Conservation (phyloP, 2,329 filamentous ascomycete genomes). For the Epichloe elymi region DNA sequence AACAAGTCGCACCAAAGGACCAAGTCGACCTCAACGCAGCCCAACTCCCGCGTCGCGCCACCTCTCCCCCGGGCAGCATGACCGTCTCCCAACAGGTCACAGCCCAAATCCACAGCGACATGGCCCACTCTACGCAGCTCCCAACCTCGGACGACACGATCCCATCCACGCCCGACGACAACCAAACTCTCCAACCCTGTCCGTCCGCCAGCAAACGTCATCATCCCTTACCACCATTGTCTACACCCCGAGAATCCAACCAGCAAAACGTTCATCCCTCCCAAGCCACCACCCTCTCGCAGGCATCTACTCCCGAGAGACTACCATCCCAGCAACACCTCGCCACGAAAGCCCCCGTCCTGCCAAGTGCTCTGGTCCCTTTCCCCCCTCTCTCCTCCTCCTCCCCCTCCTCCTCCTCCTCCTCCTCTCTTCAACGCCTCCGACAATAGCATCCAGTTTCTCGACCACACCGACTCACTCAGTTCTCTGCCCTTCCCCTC, state of each 20-base stretch:
- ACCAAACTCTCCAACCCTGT: slow-evolving; percentile 3
- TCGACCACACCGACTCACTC: slow-evolving; percentile 12
- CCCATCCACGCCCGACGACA: slow-evolving; percentile 19
- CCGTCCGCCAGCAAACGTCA: neutral
- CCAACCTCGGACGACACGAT: slow-evolving; percentile 14
- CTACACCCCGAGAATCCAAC: slow-evolving; percentile 4
- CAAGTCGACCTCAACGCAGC: neutral
- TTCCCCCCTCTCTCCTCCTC: no score
- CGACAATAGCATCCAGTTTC: slow-evolving; percentile 14
- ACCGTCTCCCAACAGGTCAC: slow-evolving; percentile 39
- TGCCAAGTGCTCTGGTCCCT: neutral
- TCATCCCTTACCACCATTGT: neutral
- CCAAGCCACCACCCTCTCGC: slow-evolving; percentile 25
- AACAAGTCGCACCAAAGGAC: neutral
- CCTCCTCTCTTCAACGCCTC: slow-evolving; percentile 10
- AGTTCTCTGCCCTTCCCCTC: slow-evolving; percentile 7
- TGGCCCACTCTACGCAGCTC: slow-evolving; percentile 25
- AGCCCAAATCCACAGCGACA: slow-evolving; percentile 36
- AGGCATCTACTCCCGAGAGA: slow-evolving; percentile 20
- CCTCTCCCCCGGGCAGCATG: slow-evolving; percentile 9
- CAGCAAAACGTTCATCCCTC: slow-evolving; percentile 13
- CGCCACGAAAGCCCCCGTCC: neutral
- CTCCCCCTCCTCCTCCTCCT: slow-evolving; percentile 7
- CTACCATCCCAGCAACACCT: slow-evolving; percentile 1
- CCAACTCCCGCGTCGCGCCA: neutral